A percentile compares a stretch with the other conserved stretches of the same genome.
Evolutionary conservation across 2,329 filamentous ascomycete species (phyloP).

Genomic region (Neonectria faginata): DNA sequence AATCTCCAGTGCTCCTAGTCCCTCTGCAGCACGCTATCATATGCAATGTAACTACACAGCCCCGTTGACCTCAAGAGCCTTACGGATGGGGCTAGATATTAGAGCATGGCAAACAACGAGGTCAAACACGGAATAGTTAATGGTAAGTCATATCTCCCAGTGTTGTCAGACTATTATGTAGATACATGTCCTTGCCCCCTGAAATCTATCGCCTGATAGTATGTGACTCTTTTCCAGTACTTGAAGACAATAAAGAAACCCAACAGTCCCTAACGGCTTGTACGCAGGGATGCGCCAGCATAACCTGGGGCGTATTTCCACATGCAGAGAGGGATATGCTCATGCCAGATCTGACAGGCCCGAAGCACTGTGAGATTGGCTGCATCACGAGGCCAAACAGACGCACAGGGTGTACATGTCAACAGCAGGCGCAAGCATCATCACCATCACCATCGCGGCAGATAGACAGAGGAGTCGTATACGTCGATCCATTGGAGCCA

Average conservation of each 20-base stretch:
- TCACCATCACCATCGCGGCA: not conserved
- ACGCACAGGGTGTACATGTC: conserved; percentile 32
- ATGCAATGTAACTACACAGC: not conserved
- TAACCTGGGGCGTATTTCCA: too few relatives aligned
- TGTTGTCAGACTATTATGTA: not conserved
- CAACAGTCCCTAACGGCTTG: too few relatives aligned
- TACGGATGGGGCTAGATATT: not conserved
- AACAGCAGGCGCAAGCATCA: conserved; percentile 30
- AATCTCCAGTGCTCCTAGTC: too few relatives aligned
- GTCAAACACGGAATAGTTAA: not conserved
- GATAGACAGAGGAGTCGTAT: not conserved
- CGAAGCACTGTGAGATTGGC: not conserved
- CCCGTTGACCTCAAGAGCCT: not conserved
- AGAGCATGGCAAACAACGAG: not conserved
- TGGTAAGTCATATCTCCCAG: not conserved
- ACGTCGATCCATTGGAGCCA: conserved; percentile 40
- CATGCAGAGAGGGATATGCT: not conserved
- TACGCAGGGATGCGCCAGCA: too few relatives aligned
- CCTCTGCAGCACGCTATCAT: not conserved
- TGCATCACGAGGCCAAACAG: conserved; percentile 26
- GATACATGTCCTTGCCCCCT: too few relatives aligned
- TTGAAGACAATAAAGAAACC: too few relatives aligned
- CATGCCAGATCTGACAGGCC: conserved; percentile 13
- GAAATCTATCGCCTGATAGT: not conserved
- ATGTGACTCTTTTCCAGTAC: not conserved